Evolutionary conservation across 192 early-diverging fungal genomes (phyloP), one percentile per base, ranked within the genome.

Genomic region (Gaertneriomyces semiglobifer): DNA sequence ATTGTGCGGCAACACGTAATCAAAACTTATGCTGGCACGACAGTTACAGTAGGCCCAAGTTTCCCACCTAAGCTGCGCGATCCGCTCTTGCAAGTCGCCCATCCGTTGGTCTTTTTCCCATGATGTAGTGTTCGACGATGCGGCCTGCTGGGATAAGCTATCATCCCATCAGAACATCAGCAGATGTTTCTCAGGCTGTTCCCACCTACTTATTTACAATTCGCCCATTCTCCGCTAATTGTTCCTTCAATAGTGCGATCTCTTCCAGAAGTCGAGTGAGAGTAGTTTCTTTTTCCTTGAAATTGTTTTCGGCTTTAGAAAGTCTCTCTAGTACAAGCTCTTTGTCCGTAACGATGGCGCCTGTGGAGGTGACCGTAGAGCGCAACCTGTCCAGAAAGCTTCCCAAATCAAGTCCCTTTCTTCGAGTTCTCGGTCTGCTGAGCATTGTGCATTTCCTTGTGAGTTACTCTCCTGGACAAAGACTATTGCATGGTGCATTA

Each of bases 371-470:
- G n/a, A 52, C 50, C 4, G 50, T 52, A 52, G 50, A n/a, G n/a
- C 50, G 50, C n/a, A 52, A 20, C 50, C 50, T 52, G 50, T 52
- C 50, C n/a, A 52, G 50, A 52, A 52, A 52, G 20, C 50, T 52
- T n/a, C 50, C 50, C n/a, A 52, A 20, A 6, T 52, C 50, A 20
- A 52, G n/a, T 52, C n/a, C 50, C 4, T 6, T 20, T 20, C 6
- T 52, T 5, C 50, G 50, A 6, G 50, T 52, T 5, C 50, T n/a
- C n/a, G 50, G 50, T 20, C 50, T 33, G 25, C 25, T 0, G 25
- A 33, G 25, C 25, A 33, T 33, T 33, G 25, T 33, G 2, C 2
- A 33, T 33, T 33, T 33, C 25, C 2, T 33, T 33, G 25, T 33
- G 25, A 33, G 25, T 0, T 2, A 33, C 25, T 33, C 25, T 33